These are phyloP conservation scores for Bigelowiella natans DNA, from an alignment of 78 protist genomes.

Conservation along the genomic window DNA sequence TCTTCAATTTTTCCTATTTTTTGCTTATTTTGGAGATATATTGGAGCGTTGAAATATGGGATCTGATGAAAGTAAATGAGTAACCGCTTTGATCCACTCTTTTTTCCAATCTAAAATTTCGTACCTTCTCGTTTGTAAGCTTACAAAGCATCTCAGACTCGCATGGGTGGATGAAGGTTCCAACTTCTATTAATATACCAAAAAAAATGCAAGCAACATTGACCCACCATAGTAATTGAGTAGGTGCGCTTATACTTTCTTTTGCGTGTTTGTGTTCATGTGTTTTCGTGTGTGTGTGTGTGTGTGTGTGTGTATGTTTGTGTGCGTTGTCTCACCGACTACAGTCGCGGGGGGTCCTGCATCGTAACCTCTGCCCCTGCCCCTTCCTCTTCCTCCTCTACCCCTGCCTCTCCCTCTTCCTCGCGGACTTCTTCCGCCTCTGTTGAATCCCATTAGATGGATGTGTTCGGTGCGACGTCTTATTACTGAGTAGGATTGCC, in stretches of 20 bases:
- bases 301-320: too few species aligned
- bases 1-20: conserved; percentile 54
- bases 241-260: background rate
- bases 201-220: too few species aligned
- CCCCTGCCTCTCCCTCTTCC: background rate
- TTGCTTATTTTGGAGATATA: conserved; percentile 46
- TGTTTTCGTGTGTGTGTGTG: too few species aligned
- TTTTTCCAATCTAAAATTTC: background rate
- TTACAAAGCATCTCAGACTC: conserved; percentile 49
- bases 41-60: conserved; percentile 52
- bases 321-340: background rate
- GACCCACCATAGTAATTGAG: too few species aligned
- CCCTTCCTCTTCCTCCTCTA: conserved; percentile 14
- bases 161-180: conserved; percentile 32
- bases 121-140: conserved; percentile 13
- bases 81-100: background rate
- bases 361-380: background rate
- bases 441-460: too few species aligned
- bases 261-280: background rate
- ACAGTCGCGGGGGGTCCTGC: conserved; percentile 22
- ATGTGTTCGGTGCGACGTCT: too few species aligned
- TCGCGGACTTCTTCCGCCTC: background rate
- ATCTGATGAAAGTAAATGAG: background rate
- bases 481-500: too few species aligned
- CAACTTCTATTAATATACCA: background rate